Conservation (phyloP, 2,329 filamentous ascomycete species). For the Pseudocercospora eumusae region DNA sequence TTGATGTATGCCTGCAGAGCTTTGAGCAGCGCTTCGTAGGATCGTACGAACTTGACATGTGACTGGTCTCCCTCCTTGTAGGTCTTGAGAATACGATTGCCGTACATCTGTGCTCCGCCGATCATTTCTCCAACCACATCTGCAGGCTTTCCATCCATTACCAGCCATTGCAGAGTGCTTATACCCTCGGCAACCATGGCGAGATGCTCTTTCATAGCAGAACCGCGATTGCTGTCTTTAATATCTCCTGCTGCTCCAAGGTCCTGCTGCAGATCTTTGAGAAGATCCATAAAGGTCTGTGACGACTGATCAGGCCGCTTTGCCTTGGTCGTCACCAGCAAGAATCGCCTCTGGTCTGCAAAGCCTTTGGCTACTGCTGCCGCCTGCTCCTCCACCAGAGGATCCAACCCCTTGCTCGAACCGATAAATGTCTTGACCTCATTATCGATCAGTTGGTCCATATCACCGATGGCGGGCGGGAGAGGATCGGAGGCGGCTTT, state of each 20-base stretch:
- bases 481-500: slow-evolving; percentile 51
- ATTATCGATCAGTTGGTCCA: slow-evolving; percentile 73
- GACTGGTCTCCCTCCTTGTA: slow-evolving; percentile 79
- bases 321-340: slow-evolving; percentile 84
- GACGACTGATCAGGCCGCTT: slow-evolving; percentile 83
- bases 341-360: slow-evolving; percentile 79
- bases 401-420: slow-evolving; percentile 75
- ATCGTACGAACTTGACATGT: slow-evolving; percentile 84
- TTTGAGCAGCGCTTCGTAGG: slow-evolving; percentile 90
- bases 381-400: slow-evolving; percentile 67
- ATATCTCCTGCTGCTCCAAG: slow-evolving; percentile 78
- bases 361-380: slow-evolving; percentile 66
- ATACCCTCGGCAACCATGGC: slow-evolving; percentile 89
- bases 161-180: slow-evolving; percentile 86
- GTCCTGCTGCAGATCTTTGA: slow-evolving; percentile 83
- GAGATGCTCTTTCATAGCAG: slow-evolving; percentile 75
- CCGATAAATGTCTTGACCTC: slow-evolving; percentile 77
- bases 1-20: slow-evolving; percentile 82
- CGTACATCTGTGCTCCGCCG: slow-evolving; percentile 85
- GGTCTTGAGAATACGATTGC: slow-evolving; percentile 89
- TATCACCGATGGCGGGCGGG: slow-evolving; percentile 80
- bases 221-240: slow-evolving; percentile 76
- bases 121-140: slow-evolving; percentile 84
- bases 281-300: slow-evolving; percentile 69
- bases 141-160: slow-evolving; percentile 75